A percentile compares a stretch with the other conserved stretches of the same genome.
Conservation (phyloP, 345 rosid genomes). For the Lagerstroemia speciosa region DNA sequence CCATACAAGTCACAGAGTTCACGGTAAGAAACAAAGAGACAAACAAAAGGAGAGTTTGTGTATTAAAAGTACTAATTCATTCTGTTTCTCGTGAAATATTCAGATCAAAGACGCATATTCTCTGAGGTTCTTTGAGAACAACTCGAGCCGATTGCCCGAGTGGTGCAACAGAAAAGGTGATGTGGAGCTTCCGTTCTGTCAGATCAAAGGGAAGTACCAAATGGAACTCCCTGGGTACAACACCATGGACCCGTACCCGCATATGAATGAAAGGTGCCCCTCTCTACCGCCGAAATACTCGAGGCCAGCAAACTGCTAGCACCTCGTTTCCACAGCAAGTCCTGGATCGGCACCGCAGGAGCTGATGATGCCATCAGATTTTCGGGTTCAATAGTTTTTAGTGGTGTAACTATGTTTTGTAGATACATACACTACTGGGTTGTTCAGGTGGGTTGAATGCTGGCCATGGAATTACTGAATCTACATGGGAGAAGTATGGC, state of each 20-base stretch:
- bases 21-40: conserved; percentile 43
- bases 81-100: background rate
- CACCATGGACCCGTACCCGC: conserved; percentile 74
- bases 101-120: conserved; percentile 64
- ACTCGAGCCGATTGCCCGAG: conserved; percentile 72
- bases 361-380: background rate
- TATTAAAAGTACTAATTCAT: background rate
- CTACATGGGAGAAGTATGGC: background rate
- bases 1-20: conserved; percentile 89
- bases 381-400: background rate
- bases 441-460: background rate
- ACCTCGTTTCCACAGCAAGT: background rate
- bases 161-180: conserved; percentile 92
- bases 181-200: conserved; percentile 81
- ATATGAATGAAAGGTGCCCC: conserved; percentile 87
- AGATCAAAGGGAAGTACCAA: conserved; percentile 76
- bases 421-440: background rate
- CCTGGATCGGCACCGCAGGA: background rate
- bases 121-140: conserved; percentile 59
- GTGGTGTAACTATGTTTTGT: background rate
- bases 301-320: conserved; percentile 59
- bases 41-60: background rate
- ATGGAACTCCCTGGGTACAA: conserved; percentile 95
- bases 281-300: conserved; percentile 78
- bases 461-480: background rate